These are phyloP conservation scores for Leucocoprinus sp. DNA, from an alignment of 768 basidiomycete genomes.

Conservation along the genomic window DNA sequence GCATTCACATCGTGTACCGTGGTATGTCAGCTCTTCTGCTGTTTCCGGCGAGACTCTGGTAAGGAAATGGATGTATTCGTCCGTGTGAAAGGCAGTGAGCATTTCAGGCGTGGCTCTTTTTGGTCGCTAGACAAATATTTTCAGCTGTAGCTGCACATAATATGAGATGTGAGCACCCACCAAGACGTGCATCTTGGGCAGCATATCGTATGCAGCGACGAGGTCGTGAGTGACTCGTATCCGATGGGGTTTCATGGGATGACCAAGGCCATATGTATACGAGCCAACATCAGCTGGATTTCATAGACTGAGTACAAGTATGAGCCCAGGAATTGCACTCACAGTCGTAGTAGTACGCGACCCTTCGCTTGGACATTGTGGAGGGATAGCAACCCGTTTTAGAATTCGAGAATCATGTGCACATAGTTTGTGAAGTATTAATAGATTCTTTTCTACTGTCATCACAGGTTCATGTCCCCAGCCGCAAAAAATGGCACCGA, in stretches of 20 bases:
- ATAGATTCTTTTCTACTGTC: background rate
- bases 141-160: background rate
- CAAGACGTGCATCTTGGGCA: constrained; percentile 89
- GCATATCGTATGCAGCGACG: constrained; percentile 83
- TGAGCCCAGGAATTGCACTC: constrained; percentile 16
- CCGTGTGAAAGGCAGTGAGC: constrained; percentile 95
- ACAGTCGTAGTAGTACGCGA: constrained; percentile 80
- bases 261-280: constrained; percentile 78
- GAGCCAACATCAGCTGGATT: constrained; percentile 56
- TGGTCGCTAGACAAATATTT: constrained; percentile 49
- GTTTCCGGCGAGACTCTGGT: constrained; percentile 87
- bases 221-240: constrained; percentile 93
- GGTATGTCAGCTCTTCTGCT: constrained; percentile 73
- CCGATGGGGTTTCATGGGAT: constrained; percentile 95
- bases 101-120: constrained; percentile 60
- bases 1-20: constrained; percentile 75
- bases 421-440: too few relatives aligned
- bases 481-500: constrained; percentile 5
- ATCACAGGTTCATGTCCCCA: constrained; percentile 1
- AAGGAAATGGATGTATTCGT: constrained; percentile 95
- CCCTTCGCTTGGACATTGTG: constrained; percentile 61
- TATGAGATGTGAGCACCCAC: constrained; percentile 35
- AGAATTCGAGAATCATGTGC: background rate
- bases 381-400: background rate
- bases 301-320: background rate